Percentiles rank a stretch among this genome's conserved stretches.
Evolutionary conservation across 331 rosid genomes (phyloP).

Genomic region (Rosa hybrid): DNA sequence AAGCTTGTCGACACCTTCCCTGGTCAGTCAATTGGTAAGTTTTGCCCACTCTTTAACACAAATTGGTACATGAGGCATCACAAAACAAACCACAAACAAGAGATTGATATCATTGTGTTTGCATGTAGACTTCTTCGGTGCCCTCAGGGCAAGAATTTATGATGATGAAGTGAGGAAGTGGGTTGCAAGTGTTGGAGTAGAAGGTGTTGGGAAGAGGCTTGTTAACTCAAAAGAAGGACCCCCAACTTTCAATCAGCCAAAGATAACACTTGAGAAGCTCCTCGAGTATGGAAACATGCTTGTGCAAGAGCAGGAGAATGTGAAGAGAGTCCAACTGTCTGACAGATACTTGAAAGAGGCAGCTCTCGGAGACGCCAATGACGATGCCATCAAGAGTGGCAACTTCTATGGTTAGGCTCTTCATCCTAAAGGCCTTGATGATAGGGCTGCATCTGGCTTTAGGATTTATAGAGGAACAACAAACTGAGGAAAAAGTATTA

Average conservation of each 20-base stretch:
- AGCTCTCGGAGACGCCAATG: slow-evolving; percentile 71
- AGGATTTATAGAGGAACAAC: neutral
- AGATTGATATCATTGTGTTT: neutral
- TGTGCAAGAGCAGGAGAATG: slow-evolving; percentile 59
- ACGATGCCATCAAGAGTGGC: slow-evolving; percentile 63
- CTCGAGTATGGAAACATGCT: slow-evolving; percentile 55
- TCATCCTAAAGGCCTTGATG: slow-evolving; percentile 25
- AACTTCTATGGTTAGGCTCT: slow-evolving; percentile 60
- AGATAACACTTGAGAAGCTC: slow-evolving; percentile 43
- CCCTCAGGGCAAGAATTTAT: slow-evolving; percentile 56
- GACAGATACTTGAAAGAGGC: slow-evolving; percentile 64
- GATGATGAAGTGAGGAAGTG: slow-evolving; percentile 59
- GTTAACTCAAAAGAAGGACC: slow-evolving; percentile 64
- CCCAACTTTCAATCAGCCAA: slow-evolving; percentile 52
- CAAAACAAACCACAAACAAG: neutral
- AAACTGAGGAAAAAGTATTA: slow-evolving; percentile 15
- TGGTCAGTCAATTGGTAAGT: slow-evolving; percentile 57
- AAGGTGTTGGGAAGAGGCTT: slow-evolving; percentile 39
- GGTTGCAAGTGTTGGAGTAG: slow-evolving; percentile 41
- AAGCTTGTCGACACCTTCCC: slow-evolving; percentile 60
- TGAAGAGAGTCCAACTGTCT: slow-evolving; percentile 58
- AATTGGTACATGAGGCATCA: neutral
- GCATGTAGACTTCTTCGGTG: slow-evolving; percentile 55
- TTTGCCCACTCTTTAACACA: neutral
- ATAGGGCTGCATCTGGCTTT: slow-evolving; percentile 24